phyloP scores from a whole-genome alignment of 352 stramenopile genomes.

The Achlya hypogyna region DNA sequence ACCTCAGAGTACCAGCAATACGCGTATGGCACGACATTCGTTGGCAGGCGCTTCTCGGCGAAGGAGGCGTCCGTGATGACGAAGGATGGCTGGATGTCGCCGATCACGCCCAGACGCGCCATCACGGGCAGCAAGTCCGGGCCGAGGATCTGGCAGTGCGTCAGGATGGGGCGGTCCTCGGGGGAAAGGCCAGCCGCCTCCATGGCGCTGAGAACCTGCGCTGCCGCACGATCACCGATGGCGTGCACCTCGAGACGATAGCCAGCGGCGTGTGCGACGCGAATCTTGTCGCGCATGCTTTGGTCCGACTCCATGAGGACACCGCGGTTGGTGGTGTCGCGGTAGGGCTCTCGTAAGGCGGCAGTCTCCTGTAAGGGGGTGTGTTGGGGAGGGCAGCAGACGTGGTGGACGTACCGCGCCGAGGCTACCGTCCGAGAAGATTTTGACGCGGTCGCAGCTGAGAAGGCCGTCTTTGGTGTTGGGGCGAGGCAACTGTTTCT shows the following conservation, averaged over 20 bases:
- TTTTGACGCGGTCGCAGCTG: conserved; percentile 78
- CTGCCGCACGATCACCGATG: conserved; percentile 71
- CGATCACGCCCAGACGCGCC: conserved; percentile 65
- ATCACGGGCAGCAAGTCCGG: conserved; percentile 62
- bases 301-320: conserved; percentile 79
- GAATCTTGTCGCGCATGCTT: conserved; percentile 51
- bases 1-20: conserved; percentile 63
- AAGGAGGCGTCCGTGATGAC: conserved; percentile 79
- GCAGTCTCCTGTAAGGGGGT: conserved; percentile 56
- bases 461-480: conserved; percentile 42
- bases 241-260: conserved; percentile 84
- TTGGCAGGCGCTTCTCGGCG: conserved; percentile 59
- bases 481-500: conserved; percentile 19
- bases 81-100: conserved; percentile 84
- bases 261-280: conserved; percentile 36
- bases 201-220: conserved; percentile 66
- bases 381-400: background rate
- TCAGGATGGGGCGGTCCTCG: conserved; percentile 71
- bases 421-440: conserved; percentile 84
- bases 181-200: conserved; percentile 35
- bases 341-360: conserved; percentile 58
- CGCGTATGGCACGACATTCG: conserved; percentile 45
- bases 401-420: conserved; percentile 42
- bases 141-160: conserved; percentile 83
- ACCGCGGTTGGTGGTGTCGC: conserved; percentile 50